Base-by-base conservation (phyloP, 2,329 filamentous ascomycete genomes). In the Colletotrichum eleusines region DNA sequence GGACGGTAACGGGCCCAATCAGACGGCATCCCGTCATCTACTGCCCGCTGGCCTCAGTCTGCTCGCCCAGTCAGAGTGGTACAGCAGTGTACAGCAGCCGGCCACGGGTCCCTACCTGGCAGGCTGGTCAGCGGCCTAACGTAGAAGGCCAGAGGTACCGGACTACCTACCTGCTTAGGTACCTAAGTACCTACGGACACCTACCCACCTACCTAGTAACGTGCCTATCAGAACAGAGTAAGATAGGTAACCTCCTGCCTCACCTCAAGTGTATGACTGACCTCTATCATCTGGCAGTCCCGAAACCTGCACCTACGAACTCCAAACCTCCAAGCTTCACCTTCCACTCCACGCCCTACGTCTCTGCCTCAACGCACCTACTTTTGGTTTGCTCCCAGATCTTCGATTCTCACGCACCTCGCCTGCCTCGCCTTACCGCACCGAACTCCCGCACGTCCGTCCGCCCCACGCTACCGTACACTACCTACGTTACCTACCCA, bases 241-340 rank as follows among this genome's bases (percentile, higher is more conserved):
- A 42, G 16, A n/a, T 40, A 16, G 23, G 35, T 28, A 35, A 54
- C 54, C 54, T 57, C 35, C n/a, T 58, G 35, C 38, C 57, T 46
- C 28, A 33, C 35, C 16, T 35, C 14, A 28, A 51, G 44, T n/a
- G 60, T 53, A 66, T 50, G 35, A 66, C 55, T 50, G 35, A 66
- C 55, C 40, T 66, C 63, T 50, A n/a, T 40, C 46, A 66, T 64
- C 31, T 14, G 31, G n/a, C 50, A 53, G 54, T 62, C 57, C 67
- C 67, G 63, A 70, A 62, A 70, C 67, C 63, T 67, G 57, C 63
- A 62, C 57, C 67, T 35, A 35, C 58, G 57, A 57, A 67, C 57
- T 69, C 53, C 64, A 63, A 67, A 54, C 53, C 8, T 63, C 64
- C 59, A 63, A 71, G 69, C 69, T 63, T 71, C 69, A 63, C 51